Percentiles rank a stretch among this genome's conserved stretches.
Evolutionary conservation across 768 basidiomycete species (phyloP).

Genomic region (Pisolithus microcarpus): DNA sequence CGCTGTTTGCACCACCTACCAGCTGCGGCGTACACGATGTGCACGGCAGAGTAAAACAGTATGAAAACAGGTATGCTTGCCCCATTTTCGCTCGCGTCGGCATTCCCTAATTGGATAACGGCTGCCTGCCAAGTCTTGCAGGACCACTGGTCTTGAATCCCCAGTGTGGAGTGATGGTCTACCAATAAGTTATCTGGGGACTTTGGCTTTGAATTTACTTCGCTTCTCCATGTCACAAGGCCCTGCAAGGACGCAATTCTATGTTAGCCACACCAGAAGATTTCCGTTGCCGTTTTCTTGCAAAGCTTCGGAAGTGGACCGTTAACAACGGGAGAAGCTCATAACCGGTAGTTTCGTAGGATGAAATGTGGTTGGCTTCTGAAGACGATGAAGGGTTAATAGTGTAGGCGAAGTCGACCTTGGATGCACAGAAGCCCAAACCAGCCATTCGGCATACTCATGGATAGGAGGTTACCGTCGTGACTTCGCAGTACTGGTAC

Average conservation of each 20-base stretch:
- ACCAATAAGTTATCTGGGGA: too few relatives aligned
- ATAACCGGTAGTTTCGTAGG: background rate
- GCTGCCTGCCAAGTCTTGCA: background rate
- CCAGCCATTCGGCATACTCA: background rate
- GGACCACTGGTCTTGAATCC: background rate
- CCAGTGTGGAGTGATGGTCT: too few relatives aligned
- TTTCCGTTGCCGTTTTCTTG: background rate
- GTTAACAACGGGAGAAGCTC: background rate
- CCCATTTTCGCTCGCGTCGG: background rate
- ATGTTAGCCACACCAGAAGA: background rate
- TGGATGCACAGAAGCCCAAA: background rate
- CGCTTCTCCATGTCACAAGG: background rate
- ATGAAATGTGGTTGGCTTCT: slow-evolving; percentile 2
- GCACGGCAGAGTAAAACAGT: background rate
- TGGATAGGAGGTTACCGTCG: too few relatives aligned
- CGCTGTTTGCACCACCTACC: background rate
- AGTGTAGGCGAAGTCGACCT: background rate
- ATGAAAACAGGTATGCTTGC: background rate
- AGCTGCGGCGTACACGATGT: background rate
- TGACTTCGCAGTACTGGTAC: too few relatives aligned
- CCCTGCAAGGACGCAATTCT: background rate
- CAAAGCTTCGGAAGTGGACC: background rate
- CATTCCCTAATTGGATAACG: background rate
- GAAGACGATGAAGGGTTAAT: background rate
- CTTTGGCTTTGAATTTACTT: too few relatives aligned